Percentiles rank a stretch among this genome's conserved stretches.
These are phyloP conservation scores for Aspergillus pseudoterreus DNA, from an alignment of 2,329 filamentous ascomycete genomes.

Conservation along the genomic window DNA sequence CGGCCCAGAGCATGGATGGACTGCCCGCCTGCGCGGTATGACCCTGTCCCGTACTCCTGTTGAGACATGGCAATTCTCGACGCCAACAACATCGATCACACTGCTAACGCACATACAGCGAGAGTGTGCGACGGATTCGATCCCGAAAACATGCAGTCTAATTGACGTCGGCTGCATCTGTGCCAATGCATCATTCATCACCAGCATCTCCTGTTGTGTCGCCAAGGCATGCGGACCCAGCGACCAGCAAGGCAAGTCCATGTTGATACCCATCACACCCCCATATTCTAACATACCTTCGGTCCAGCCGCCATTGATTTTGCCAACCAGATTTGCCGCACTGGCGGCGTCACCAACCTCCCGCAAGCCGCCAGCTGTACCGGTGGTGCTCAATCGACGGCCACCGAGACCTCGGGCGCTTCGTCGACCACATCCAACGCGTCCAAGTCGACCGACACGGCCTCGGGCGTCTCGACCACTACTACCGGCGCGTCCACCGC, in stretches of 20 bases:
- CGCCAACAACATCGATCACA: neutral
- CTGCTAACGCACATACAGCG: constrained; percentile 20
- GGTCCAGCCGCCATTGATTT: constrained; percentile 20
- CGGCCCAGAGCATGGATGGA: constrained; percentile 43
- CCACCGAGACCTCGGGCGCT: constrained; percentile 13
- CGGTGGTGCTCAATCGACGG: constrained; percentile 6
- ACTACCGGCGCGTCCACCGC: constrained; percentile 9
- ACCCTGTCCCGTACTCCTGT: constrained; percentile 10
- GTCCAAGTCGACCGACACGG: neutral
- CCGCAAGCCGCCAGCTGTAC: constrained; percentile 30
- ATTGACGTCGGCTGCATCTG: constrained; percentile 52
- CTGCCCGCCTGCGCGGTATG: constrained; percentile 57
- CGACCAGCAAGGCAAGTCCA: constrained; percentile 40
- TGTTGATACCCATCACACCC: too few species aligned
- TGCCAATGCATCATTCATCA: constrained; percentile 43
- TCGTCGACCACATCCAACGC: constrained; percentile 2
- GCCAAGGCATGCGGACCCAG: constrained; percentile 36
- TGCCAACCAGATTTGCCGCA: constrained; percentile 37
- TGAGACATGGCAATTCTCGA: neutral
- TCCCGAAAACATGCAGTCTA: constrained; percentile 34
- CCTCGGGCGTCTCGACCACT: constrained; percentile 4
- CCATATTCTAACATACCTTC: neutral
- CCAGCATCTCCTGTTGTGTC: constrained; percentile 50
- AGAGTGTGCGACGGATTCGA: constrained; percentile 41
- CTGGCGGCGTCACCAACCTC: constrained; percentile 34